A percentile compares a stretch with the other conserved stretches of the same genome.
Evolutionary conservation across 768 basidiomycete species (phyloP).

Genomic region (Peribolospora baueri): DNA sequence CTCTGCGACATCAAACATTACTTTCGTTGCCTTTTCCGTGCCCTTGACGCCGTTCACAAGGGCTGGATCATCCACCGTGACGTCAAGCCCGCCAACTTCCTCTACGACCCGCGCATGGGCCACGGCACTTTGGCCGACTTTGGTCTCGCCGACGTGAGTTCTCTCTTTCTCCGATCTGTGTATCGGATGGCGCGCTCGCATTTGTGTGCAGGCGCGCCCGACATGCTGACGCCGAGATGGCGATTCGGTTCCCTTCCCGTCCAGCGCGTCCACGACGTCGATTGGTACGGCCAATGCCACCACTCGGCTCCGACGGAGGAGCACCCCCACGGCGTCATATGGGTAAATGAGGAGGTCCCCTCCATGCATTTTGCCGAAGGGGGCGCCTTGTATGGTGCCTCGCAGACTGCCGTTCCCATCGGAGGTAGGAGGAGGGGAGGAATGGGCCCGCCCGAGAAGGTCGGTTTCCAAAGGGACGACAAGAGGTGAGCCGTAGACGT

Average conservation of each 20-base stretch:
- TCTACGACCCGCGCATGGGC: slow-evolving; percentile 64
- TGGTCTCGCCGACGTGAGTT: slow-evolving; percentile 69
- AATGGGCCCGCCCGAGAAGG: slow-evolving; percentile 26
- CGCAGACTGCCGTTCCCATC: no score
- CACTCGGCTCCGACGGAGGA: slow-evolving; percentile 42
- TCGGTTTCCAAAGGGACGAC: slow-evolving; percentile 58
- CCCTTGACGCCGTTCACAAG: slow-evolving; percentile 63
- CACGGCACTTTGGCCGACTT: slow-evolving; percentile 80
- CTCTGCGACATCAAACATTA: slow-evolving; percentile 59
- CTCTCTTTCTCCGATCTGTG: no score
- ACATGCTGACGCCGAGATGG: neutral
- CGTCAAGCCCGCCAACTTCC: slow-evolving; percentile 92
- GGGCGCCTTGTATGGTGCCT: no score
- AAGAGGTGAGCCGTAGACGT: slow-evolving; percentile 27
- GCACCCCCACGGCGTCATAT: slow-evolving; percentile 38
- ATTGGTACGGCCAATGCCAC: slow-evolving; percentile 30
- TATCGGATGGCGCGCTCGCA: neutral
- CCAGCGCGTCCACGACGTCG: slow-evolving; percentile 1
- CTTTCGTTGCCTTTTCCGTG: slow-evolving; percentile 73
- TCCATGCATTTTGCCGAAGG: no score
- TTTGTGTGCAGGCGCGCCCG: neutral
- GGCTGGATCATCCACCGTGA: slow-evolving; percentile 82
- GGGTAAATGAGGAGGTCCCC: no score
- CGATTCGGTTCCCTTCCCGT: neutral
- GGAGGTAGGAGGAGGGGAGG: no score